phyloP scores from a whole-genome alignment of 192 early-diverging fungal genomes.

The Coemansia sp. region DNA sequence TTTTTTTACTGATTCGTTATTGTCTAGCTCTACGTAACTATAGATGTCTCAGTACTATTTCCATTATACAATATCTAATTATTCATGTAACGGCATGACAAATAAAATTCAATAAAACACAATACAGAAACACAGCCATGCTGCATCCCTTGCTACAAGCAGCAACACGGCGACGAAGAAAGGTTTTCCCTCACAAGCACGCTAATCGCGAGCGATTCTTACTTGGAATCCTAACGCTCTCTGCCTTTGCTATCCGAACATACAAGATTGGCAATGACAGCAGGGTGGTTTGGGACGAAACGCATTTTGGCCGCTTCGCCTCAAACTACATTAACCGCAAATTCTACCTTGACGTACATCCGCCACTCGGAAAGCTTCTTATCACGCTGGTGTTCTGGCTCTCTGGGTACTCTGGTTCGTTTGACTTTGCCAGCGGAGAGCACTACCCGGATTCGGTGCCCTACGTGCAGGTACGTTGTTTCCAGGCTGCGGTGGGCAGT shows the following conservation, averaged over 20 bases:
- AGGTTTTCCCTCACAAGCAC: not conserved
- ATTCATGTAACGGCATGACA: too few relatives aligned
- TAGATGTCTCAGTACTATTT: too few relatives aligned
- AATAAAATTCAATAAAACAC: too few relatives aligned
- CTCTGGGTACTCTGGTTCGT: conserved; percentile 76
- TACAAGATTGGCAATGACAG: conserved; percentile 57
- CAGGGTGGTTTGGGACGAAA: conserved; percentile 85
- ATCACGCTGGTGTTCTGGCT: conserved; percentile 66
- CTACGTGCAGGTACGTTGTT: conserved; percentile 72
- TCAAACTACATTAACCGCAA: conserved; percentile 82
- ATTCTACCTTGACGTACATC: conserved; percentile 98
- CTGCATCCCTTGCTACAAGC: not conserved
- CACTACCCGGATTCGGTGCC: conserved; percentile 85
- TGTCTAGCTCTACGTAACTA: too few relatives aligned
- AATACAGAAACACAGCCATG: not conserved
- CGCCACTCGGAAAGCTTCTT: conserved; percentile 81
- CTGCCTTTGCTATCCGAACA: conserved; percentile 30
- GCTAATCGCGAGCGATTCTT: not conserved
- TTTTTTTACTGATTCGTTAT: too few relatives aligned
- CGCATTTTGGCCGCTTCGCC: conserved; percentile 97
- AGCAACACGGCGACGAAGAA: not conserved
- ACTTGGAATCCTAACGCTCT: conserved; percentile 5
- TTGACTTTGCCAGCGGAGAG: conserved; percentile 77
- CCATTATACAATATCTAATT: too few relatives aligned
- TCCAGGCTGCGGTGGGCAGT: conserved; percentile 75